Base-by-base conservation (phyloP, 441 rosid genomes). In the Gossypium lobatum region DNA sequence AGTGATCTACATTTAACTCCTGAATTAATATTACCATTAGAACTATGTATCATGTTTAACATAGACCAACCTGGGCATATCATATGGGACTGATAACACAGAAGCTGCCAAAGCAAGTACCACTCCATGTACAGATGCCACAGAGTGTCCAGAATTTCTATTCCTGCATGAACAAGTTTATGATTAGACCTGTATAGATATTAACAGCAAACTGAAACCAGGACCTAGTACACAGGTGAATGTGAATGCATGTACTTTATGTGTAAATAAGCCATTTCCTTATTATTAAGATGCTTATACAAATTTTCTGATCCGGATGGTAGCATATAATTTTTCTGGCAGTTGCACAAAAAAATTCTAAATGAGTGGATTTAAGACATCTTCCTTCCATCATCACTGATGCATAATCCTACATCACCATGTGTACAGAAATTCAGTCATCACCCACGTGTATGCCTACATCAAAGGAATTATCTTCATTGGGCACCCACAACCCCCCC, bases 81-180 rank as follows among this genome's bases (percentile, higher is more conserved):
- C 99, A 80, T 95, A 95, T 70, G 99, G 97, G 73, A 92, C 96
- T 73, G 99, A 95, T 77, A 95, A 80, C 74, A 91, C 99, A 55
- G 97, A 89, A 82, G 99, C 99, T 28, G 87, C 95, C 84, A 95
- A 84, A 76, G 98, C 99, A 81, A 95, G 99, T 78, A 93, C 96
- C 37, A 95, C 93, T 11, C 99, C 99, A 78, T 93, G 99, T 71
- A 87, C 82, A 73, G 85, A 85, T 37, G 99, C 92, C 4, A 88
- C 61, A 23, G 92, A 83, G 61, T 78, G 87, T 39, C 76, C 80
- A 46, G 87, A 76, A 77, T 80, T 86, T 72, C 25, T 9, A 58
- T 78, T 88, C 87, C 99, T 92, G 86, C 80, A 86, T 58, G 73
- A 73, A 76, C 2, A 28, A 54, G 28, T 17, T 31, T 75, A 78